Base-by-base conservation (phyloP, 345 rosid species). In the Eucalyptus decipiens region DNA sequence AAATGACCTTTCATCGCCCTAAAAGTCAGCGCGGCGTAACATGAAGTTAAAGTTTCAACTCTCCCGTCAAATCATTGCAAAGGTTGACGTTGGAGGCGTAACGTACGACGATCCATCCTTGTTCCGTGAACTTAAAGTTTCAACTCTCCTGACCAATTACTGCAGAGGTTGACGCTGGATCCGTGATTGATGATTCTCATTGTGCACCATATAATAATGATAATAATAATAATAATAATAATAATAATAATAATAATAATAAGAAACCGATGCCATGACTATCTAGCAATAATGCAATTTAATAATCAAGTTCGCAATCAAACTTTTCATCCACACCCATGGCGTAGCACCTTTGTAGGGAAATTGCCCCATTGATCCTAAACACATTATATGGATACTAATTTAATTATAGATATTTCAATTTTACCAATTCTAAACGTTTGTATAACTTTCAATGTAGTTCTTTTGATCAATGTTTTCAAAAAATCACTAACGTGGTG, bases 321-420 rank as follows among this genome's bases (percentile, higher is more conserved):
- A 76, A 21, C 30, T 7, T 21, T 40, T 21, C 85, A 40, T 40
- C 85, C 47, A 76, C 9, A 6, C 9, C 16, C 16, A 11, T 11
- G 13, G 47, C 28, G 0, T 76, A 40, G 30, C 28, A 76, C 15
- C 13, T 76, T 76, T 3, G 45, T 0, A 1, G 28, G 28, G 16
- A 76, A 40, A 10, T 37, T 21, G 16, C 9, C 15, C 47, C 13
- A 76, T 6, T 1, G 0, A 6, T 23, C 2, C 5, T 34, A 9
- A 69, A 69, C 3, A 0, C 3, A 34, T 34, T 9, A 3, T 69
- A 76, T 0, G 0, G 0, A 40, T 76, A 11, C 0, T 26, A 40
- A 40, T 76, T 76, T 7, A 37, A 76, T 37, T 9, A 17, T 9
- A 19, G 2, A 5, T 0, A 37, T 72, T 69, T 19, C 6, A 72